Evolutionary conservation across 2,329 filamentous ascomycete species (phyloP), one percentile per base, ranked within the genome.

Genomic region (Epichloe hybrida): DNA sequence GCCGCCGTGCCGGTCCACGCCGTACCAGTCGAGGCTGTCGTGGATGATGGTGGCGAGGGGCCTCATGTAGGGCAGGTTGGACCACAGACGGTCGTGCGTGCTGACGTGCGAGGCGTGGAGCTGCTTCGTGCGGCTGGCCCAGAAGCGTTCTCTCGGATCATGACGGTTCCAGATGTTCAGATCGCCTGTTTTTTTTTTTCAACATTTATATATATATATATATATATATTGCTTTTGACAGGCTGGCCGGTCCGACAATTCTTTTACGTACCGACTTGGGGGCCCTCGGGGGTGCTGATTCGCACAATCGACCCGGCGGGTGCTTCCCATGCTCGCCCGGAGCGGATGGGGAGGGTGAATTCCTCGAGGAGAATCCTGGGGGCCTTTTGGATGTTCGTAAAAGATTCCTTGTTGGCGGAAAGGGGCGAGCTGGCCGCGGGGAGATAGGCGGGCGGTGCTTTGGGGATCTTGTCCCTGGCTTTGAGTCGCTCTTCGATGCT

Each of bases 131-230:
- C 88, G 77, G 1, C 80, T 74, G 1, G 88, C 87, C 88, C 87
- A 94, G 70, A 94, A 88, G 41, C 81, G 75, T 64, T 94, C 88
- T 13, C 86, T 78, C 0, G 86, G 84, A 64, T 93, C 89, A 55
- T 81, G 69, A 5, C 75, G 72, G 58, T 84, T 87, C 85, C 86
- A 94, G 58, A 93, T 76, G 64, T 94, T 94, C 17, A 93, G 69
- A 59, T 93, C 88, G 50, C 86, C 85, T 23, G 4, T 17, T 17
- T 27, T 42, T 37, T 45, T 11, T n/a, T 17, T 17, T n/a, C n/a
- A n/a, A n/a, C n/a, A n/a, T n/a, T n/a, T n/a, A n/a, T n/a, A n/a
- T n/a, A n/a, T n/a, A n/a, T n/a, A n/a, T n/a, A n/a, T n/a, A n/a
- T n/a, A n/a, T n/a, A n/a, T n/a, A n/a, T n/a, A n/a, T n/a, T n/a